Evolutionary conservation across 148 eudicot species (phyloP).

Genomic region (Fallopia convolvulus): DNA sequence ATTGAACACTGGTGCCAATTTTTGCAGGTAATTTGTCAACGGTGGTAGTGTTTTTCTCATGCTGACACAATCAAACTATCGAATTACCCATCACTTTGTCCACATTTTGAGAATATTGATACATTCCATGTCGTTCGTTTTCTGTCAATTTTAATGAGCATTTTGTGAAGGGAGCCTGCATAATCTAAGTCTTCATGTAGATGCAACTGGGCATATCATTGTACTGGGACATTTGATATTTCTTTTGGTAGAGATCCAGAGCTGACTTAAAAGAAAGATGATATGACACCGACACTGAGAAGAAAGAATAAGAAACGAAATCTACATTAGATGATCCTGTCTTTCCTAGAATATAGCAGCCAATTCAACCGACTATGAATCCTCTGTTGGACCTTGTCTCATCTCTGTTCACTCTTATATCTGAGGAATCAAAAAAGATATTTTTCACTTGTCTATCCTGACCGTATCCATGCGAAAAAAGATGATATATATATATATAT

Average conservation of each 20-base stretch:
- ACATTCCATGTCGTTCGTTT: background rate
- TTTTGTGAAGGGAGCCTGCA: background rate
- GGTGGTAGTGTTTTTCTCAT: background rate
- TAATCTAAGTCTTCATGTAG: background rate
- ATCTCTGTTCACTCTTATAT: background rate
- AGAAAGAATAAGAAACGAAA: background rate
- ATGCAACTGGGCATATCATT: background rate
- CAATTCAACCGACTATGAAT: background rate
- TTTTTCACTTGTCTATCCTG: background rate
- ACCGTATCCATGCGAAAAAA: background rate
- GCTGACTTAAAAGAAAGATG: background rate
- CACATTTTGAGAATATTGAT: background rate
- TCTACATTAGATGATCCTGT: background rate
- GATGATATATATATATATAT: background rate
- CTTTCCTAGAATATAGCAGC: background rate
- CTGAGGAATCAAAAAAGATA: background rate
- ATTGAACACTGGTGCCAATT: conserved; percentile 96
- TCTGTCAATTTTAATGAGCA: background rate
- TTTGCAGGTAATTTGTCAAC: conserved; percentile 54
- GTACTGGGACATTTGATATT: background rate
- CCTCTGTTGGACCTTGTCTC: background rate
- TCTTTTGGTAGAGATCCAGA: background rate
- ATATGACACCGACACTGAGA: background rate
- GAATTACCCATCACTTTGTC: background rate
- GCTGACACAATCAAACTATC: background rate